Conservation (phyloP, 345 rosid genomes). For the Angophora floribunda region DNA sequence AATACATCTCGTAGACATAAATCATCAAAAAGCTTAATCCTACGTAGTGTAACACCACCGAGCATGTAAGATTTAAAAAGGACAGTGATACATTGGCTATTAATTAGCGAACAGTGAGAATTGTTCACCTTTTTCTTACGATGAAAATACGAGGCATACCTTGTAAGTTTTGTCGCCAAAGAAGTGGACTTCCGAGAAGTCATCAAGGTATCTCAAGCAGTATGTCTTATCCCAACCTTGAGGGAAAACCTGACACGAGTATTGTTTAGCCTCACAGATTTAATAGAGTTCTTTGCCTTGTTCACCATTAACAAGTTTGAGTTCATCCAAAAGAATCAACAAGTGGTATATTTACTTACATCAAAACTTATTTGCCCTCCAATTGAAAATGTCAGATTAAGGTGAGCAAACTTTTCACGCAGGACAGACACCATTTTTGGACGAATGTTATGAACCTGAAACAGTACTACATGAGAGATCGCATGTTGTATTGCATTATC, state of each 20-base stretch:
- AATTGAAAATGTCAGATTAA: conserved; percentile 88
- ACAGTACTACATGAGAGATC: background rate
- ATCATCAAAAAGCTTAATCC: background rate
- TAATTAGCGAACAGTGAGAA: background rate
- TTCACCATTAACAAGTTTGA: background rate
- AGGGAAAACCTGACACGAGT: conserved; percentile 69
- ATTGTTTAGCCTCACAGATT: background rate
- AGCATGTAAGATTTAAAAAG: background rate
- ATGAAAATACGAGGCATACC: conserved; percentile 21
- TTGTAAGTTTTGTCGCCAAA: conserved; percentile 98
- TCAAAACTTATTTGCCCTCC: conserved; percentile 99
- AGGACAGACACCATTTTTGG: conserved; percentile 76
- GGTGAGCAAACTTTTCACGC: conserved; percentile 83
- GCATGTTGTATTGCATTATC: background rate
- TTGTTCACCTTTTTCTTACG: background rate
- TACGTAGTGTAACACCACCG: background rate
- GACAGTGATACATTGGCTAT: background rate
- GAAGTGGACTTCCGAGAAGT: conserved; percentile 81
- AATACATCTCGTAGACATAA: background rate
- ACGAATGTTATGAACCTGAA: conserved; percentile 81
- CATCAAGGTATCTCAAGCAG: conserved; percentile 80
- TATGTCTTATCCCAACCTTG: conserved; percentile 99
- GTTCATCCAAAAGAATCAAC: background rate
- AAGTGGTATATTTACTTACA: conserved; percentile 30
- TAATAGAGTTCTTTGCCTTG: background rate